Percentiles rank a stretch among this genome's conserved stretches.
These are phyloP conservation scores for Skeletonema menzelii DNA, from an alignment of 108 stramenopile species.

Conservation along the genomic window DNA sequence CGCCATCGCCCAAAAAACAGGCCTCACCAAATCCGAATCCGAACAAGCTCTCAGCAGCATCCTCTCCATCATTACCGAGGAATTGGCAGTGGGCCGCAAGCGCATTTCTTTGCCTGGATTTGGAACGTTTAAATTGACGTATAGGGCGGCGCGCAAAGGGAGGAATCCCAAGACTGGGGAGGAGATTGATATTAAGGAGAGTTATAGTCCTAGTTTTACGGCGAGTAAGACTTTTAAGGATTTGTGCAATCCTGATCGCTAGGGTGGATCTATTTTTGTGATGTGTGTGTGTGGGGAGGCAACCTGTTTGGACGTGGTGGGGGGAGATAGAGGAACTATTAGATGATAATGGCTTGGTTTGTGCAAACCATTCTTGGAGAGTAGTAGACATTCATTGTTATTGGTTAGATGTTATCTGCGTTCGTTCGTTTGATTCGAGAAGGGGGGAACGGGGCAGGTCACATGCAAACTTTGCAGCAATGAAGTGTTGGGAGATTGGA, in stretches of 20 bases:
- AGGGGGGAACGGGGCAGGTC: too few relatives aligned
- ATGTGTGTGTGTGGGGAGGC: neutral
- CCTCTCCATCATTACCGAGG: neutral
- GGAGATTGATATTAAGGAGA: constrained; percentile 80
- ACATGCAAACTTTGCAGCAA: too few relatives aligned
- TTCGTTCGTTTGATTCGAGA: too few relatives aligned
- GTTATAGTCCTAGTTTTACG: constrained; percentile 70
- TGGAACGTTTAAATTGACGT: constrained; percentile 85
- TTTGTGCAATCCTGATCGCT: constrained; percentile 55
- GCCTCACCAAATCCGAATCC: constrained; percentile 73
- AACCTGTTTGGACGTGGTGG: too few relatives aligned
- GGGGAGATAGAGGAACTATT: too few relatives aligned
- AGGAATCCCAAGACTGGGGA: constrained; percentile 93
- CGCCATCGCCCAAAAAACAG: constrained; percentile 69
- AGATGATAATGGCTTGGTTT: too few relatives aligned
- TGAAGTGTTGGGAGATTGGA: too few relatives aligned
- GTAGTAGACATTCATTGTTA: too few relatives aligned
- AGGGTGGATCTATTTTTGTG: neutral
- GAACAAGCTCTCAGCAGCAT: constrained; percentile 75
- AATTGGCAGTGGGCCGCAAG: constrained; percentile 70
- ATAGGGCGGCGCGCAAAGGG: constrained; percentile 80
- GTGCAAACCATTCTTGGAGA: too few relatives aligned
- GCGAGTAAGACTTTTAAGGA: constrained; percentile 91
- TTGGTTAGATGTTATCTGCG: too few relatives aligned
- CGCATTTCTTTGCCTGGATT: constrained; percentile 80